Conservation (phyloP, 2,329 filamentous ascomycete genomes). For the Leptoxyphium fumago region DNA sequence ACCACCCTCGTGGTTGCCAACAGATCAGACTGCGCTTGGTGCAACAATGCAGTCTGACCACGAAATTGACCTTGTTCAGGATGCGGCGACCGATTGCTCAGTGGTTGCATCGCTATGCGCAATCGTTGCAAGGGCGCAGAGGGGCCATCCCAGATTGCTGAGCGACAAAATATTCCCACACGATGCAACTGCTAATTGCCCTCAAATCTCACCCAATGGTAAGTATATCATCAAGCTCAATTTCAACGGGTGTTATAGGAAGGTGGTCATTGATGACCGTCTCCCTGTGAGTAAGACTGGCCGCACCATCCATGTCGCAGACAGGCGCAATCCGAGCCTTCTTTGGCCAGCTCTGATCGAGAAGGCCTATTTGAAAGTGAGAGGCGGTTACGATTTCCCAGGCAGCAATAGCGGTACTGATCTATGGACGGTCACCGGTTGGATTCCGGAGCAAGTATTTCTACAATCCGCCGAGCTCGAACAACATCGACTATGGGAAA, state of each 20-base stretch:
- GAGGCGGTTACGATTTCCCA: slow-evolving; percentile 93
- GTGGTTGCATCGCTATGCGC: slow-evolving; percentile 92
- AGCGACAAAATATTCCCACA: slow-evolving; percentile 63
- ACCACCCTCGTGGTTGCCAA: slow-evolving; percentile 24
- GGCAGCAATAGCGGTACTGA: slow-evolving; percentile 96
- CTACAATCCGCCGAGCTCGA: slow-evolving; percentile 74
- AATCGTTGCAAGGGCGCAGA: slow-evolving; percentile 53
- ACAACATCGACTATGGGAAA: slow-evolving; percentile 59
- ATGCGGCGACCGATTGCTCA: slow-evolving; percentile 90
- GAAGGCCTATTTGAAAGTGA: slow-evolving; percentile 90
- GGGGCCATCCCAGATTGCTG: slow-evolving; percentile 58
- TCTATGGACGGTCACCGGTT: slow-evolving; percentile 80
- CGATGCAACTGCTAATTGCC: slow-evolving; percentile 41
- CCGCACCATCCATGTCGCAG: slow-evolving; percentile 72
- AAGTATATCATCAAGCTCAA: slow-evolving; percentile 88
- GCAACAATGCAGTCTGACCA: slow-evolving; percentile 43
- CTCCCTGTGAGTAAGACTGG: slow-evolving; percentile 63
- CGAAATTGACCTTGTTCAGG: slow-evolving; percentile 76
- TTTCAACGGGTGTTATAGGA: slow-evolving; percentile 86
- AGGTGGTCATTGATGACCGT: slow-evolving; percentile 77
- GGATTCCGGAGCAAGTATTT: slow-evolving; percentile 94
- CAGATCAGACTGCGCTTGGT: slow-evolving; percentile 16
- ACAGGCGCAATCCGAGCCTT: slow-evolving; percentile 64
- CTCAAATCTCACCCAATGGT: slow-evolving; percentile 58
- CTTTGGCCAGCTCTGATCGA: slow-evolving; percentile 89